phyloP scores from a whole-genome alignment of 257 asterid species.

The Solanum paucissectum region DNA sequence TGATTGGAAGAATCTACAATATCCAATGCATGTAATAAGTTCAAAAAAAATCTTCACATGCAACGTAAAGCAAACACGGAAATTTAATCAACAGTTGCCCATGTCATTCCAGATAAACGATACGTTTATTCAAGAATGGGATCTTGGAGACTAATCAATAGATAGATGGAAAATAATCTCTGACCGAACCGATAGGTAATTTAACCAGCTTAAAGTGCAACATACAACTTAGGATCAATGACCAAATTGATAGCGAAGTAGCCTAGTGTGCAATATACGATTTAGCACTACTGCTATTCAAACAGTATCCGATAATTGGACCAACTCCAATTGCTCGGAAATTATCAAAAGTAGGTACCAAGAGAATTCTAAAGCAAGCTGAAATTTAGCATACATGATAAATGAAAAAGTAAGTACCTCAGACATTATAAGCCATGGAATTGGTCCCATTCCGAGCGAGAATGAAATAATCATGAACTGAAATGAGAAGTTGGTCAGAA shows the following conservation, averaged over 20 bases:
- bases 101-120: background rate
- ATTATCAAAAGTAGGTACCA: background rate
- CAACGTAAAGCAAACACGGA: background rate
- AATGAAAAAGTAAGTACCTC: conserved; percentile 46
- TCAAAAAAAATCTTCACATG: background rate
- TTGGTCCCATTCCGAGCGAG: conserved; percentile 92
- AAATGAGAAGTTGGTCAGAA: conserved; percentile 6
- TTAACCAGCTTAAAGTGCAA: too few species aligned
- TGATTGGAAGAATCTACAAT: conserved; percentile 71
- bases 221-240: too few species aligned
- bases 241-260: too few species aligned
- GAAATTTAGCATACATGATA: background rate
- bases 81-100: background rate
- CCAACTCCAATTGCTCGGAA: background rate
- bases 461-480: conserved; percentile 63
- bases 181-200: background rate
- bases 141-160: background rate
- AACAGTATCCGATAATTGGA: background rate
- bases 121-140: background rate
- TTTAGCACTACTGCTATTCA: background rate
- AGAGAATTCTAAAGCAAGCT: background rate
- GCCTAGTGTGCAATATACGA: too few species aligned
- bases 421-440: conserved; percentile 97
- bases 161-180: background rate
- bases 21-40: background rate